Evolutionary conservation across 2,329 filamentous ascomycete species (phyloP), one percentile per base, ranked within the genome.

Genomic region (Dothistroma pini): DNA sequence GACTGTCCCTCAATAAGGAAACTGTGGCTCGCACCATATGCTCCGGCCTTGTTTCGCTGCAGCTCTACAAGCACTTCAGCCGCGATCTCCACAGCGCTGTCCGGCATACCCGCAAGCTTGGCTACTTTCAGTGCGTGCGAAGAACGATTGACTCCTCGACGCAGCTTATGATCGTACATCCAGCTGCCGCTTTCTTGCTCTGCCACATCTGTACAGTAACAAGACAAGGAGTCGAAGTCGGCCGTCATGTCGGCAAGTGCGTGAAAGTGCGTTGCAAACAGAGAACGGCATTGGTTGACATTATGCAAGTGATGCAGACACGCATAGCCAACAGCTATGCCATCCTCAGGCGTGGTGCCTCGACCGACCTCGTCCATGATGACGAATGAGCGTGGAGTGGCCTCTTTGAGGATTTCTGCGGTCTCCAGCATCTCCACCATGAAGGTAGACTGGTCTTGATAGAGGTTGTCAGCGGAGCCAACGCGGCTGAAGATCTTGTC

Each of bases 401-500:
- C 93, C 67, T 90, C 83, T 63, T 89, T 90, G 56, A 99, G 82
- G 57, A 99, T 99, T 29, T 89, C 84, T 1, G 93, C 93, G 21
- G 95, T 96, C 77, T 99, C 95, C 1, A 97, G 83, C 95, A 99
- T 99, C 78, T 99, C 95, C 0, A 97, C 91, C 95, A 99, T 97
- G 76, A 99, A 99, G 0, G 96, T 99, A 57, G 91, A 96, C 75
- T 97, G 93, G 78, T 96, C 90, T 55, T 87, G 86, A 78, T 90
- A 97, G n/a, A 99, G 81, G 73, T 96, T 93, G 75, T 99, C 96
- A 1, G 93, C 95, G 0, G 92, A 96, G 1, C 95, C 95, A 22
- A 72, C 79, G 2, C 95, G 90, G 72, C 89, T 95, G 79, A 96
- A 97, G 57, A 99, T 89, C 70, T 93, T 91, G 77, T 99, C 95